Evolutionary conservation across 352 stramenopile species (phyloP).

Genomic region (Pseudoperonospora humuli): DNA sequence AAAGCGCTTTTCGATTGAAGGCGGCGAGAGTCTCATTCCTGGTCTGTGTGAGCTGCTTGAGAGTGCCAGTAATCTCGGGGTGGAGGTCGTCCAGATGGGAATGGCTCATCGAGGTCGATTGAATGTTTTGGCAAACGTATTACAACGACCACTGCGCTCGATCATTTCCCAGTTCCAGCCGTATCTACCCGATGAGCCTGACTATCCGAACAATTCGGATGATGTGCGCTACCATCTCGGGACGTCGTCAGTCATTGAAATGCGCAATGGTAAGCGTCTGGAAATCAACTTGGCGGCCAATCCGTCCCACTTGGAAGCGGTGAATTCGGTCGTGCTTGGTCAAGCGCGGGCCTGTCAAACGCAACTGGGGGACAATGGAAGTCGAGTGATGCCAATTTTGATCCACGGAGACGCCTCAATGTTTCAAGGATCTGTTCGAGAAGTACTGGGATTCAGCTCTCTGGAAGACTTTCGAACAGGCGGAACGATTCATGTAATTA

Average conservation of each 20-base stretch:
- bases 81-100: constrained; percentile 97
- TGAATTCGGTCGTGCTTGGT: constrained; percentile 95
- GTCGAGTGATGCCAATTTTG: constrained; percentile 93
- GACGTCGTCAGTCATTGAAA: constrained; percentile 63
- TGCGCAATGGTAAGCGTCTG: constrained; percentile 51
- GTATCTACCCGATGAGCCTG: constrained; percentile 76
- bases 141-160: constrained; percentile 93
- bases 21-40: constrained; percentile 93
- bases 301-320: constrained; percentile 98
- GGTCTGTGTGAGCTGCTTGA: constrained; percentile 95
- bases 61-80: constrained; percentile 89
- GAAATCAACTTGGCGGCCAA: constrained; percentile 93
- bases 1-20: constrained; percentile 99
- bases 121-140: constrained; percentile 98
- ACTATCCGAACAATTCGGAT: constrained; percentile 84
- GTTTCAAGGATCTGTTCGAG: constrained; percentile 75
- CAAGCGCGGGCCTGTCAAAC: constrained; percentile 93
- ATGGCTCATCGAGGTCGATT: constrained; percentile 98
- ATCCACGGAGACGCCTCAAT: constrained; percentile 97
- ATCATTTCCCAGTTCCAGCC: constrained; percentile 89
- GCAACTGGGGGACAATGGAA: constrained; percentile 64
- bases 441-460: constrained; percentile 77
- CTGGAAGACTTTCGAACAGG: constrained; percentile 94
- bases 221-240: constrained; percentile 86
- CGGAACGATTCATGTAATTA: constrained; percentile 98